Percentiles rank a stretch among this genome's conserved stretches.
Conservation (phyloP, 2,329 filamentous ascomycete genomes). For the Monilinia laxa region DNA sequence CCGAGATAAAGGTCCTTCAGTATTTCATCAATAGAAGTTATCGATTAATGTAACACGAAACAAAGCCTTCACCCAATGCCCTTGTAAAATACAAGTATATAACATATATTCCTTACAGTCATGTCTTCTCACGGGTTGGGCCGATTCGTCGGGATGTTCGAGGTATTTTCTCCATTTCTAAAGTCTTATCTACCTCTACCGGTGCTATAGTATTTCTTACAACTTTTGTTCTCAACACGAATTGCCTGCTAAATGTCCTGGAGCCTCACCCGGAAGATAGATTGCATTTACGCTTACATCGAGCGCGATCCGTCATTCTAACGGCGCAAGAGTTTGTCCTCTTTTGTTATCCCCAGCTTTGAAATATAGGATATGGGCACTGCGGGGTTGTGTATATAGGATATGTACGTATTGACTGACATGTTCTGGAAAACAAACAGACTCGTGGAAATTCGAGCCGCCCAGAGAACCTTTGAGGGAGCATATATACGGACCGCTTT, state of each 20-base stretch:
- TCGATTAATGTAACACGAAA: conserved; percentile 7
- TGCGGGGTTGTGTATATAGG: not conserved
- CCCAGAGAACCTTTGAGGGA: conserved; percentile 94
- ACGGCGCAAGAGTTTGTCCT: conserved; percentile 63
- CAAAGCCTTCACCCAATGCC: not conserved
- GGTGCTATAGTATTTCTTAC: conserved; percentile 13
- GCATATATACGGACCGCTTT: conserved; percentile 94
- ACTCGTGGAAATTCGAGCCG: conserved; percentile 90
- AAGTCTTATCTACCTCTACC: conserved; percentile 15
- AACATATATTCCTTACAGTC: not conserved
- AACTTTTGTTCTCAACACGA: conserved; percentile 17
- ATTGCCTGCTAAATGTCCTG: conserved; percentile 30
- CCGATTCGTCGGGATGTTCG: conserved; percentile 32
- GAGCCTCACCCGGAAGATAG: conserved; percentile 68
- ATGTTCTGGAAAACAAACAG: conserved; percentile 28
- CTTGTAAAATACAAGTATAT: conserved; percentile 1
- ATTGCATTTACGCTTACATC: conserved; percentile 77
- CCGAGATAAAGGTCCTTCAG: not conserved
- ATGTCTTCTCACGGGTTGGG: conserved; percentile 22
- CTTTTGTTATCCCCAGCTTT: conserved; percentile 5
- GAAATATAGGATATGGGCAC: not conserved
- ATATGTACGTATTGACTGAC: conserved; percentile 1
- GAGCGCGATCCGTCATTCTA: conserved; percentile 78
- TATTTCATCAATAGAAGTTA: not conserved
- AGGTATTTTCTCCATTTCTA: conserved; percentile 28